Conservation (phyloP, 352 stramenopile genomes). For the Globisporangium parvum region DNA sequence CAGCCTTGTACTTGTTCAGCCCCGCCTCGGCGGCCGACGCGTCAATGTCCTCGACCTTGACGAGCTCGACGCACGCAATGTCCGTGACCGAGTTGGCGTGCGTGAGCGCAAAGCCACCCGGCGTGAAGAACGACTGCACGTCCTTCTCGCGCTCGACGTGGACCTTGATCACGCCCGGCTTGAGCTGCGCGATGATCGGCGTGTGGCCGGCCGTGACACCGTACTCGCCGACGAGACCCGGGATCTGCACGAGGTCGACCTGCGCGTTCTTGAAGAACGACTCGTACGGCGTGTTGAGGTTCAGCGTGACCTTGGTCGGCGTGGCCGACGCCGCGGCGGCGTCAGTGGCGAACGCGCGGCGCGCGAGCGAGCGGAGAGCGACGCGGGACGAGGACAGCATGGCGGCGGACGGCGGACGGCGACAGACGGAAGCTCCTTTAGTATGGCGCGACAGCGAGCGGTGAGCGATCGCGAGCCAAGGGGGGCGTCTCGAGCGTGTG, state of each 20-base stretch:
- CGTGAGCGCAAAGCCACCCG: conserved; percentile 95
- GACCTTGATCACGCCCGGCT: conserved; percentile 92
- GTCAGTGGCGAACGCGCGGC: conserved; percentile 44
- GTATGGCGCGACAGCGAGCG: neutral
- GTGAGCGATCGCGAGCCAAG: neutral
- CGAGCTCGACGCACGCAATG: conserved; percentile 95
- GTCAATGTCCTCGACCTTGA: conserved; percentile 97
- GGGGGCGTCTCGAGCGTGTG: conserved; percentile 5
- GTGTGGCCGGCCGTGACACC: conserved; percentile 96
- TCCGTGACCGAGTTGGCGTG: conserved; percentile 95
- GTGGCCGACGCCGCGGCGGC: conserved; percentile 27
- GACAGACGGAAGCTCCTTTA: neutral
- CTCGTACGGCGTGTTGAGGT: conserved; percentile 79
- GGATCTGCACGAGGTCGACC: conserved; percentile 93
- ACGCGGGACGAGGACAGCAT: conserved; percentile 54
- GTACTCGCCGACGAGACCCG: conserved; percentile 95
- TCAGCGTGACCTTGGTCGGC: conserved; percentile 81
- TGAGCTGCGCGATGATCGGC: conserved; percentile 95
- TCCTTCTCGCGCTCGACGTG: conserved; percentile 81
- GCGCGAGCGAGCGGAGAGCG: conserved; percentile 47
- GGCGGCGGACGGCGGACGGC: conserved; percentile 1
- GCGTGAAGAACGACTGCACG: conserved; percentile 97
- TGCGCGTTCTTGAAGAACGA: conserved; percentile 74
- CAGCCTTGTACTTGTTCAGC: conserved; percentile 90
- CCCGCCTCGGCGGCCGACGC: conserved; percentile 76